phyloP scores from a whole-genome alignment of 2,329 filamentous ascomycete genomes.

The Phyllosticta citrichinensis region DNA sequence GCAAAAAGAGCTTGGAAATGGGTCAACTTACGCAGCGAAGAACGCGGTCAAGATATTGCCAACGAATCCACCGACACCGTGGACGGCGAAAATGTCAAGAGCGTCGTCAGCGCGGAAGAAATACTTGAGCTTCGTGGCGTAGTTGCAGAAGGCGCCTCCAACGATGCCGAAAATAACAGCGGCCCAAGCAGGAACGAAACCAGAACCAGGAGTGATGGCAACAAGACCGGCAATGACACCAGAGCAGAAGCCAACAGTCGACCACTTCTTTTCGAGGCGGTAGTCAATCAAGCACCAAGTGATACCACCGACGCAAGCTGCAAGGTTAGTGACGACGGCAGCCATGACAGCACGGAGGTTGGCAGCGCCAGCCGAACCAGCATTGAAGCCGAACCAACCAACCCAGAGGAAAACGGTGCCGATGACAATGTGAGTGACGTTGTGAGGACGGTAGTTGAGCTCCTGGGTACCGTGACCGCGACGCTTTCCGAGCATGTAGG shows the following conservation, averaged over 20 bases:
- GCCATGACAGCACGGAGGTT: slow-evolving; percentile 83
- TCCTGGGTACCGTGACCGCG: slow-evolving; percentile 77
- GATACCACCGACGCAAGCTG: slow-evolving; percentile 73
- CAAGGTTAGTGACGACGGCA: slow-evolving; percentile 73
- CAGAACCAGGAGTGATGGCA: slow-evolving; percentile 79
- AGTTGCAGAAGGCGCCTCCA: slow-evolving; percentile 72
- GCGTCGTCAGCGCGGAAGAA: slow-evolving; percentile 71
- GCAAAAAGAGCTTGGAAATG: neutral
- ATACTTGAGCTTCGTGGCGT: slow-evolving; percentile 86
- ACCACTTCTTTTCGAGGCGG: slow-evolving; percentile 82
- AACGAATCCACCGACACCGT: slow-evolving; percentile 66
- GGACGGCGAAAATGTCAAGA: slow-evolving; percentile 80
- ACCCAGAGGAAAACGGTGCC: slow-evolving; percentile 93
- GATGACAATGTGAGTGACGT: slow-evolving; percentile 84
- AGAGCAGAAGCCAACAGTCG: slow-evolving; percentile 85
- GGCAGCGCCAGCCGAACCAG: slow-evolving; percentile 68
- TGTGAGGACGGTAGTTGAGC: slow-evolving; percentile 85
- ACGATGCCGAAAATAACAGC: slow-evolving; percentile 69
- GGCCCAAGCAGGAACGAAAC: slow-evolving; percentile 76
- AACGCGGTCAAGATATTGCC: slow-evolving; percentile 72
- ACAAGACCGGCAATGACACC: slow-evolving; percentile 82
- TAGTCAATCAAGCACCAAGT: slow-evolving; percentile 89
- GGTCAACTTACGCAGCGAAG: slow-evolving; percentile 57
- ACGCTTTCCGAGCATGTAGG: slow-evolving; percentile 80
- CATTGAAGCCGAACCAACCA: slow-evolving; percentile 93